These are phyloP conservation scores for Aristolochia fimbriata DNA, from an alignment of 164 flowering plant genomes.

Conservation along the genomic window DNA sequence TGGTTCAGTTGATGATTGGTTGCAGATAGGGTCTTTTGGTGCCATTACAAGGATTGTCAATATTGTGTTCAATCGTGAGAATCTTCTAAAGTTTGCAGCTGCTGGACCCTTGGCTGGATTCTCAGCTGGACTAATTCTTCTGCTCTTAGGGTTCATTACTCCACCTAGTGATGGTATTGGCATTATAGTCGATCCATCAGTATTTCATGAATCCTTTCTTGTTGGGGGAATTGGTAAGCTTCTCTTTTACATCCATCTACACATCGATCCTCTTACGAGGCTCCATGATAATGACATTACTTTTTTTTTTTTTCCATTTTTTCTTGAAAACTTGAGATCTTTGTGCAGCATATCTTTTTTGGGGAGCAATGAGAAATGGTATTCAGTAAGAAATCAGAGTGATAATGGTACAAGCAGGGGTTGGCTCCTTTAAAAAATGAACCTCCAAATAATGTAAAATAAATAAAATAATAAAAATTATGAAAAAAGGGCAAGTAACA, in stretches of 20 bases:
- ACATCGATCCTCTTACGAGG: neutral
- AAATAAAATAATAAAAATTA: too few relatives aligned
- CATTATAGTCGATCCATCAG: conserved; percentile 69
- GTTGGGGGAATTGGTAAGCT: conserved; percentile 83
- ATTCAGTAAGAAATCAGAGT: too few relatives aligned
- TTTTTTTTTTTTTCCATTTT: too few relatives aligned
- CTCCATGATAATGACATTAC: too few relatives aligned
- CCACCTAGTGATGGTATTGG: conserved; percentile 95
- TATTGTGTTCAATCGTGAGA: conserved; percentile 84
- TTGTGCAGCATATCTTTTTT: too few relatives aligned
- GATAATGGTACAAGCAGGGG: too few relatives aligned
- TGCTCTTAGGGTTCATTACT: conserved; percentile 74
- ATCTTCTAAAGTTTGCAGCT: conserved; percentile 80
- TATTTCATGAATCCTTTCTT: conserved; percentile 90
- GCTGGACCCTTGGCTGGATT: conserved; percentile 94
- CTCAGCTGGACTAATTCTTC: conserved; percentile 64
- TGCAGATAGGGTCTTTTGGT: conserved; percentile 99
- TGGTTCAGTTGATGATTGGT: conserved; percentile 19
- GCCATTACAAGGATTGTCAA: conserved; percentile 81
- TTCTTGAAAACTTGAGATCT: too few relatives aligned
- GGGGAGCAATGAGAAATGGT: too few relatives aligned
- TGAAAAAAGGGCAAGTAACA: too few relatives aligned
- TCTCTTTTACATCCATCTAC: conserved; percentile 1
- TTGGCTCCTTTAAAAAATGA: too few relatives aligned
- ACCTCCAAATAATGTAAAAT: too few relatives aligned